Evolutionary conservation across 202 grass and related monocot species (phyloP), one percentile per base, ranked within the genome.

Genomic region (Schoenoplectus tabernaemontani): DNA sequence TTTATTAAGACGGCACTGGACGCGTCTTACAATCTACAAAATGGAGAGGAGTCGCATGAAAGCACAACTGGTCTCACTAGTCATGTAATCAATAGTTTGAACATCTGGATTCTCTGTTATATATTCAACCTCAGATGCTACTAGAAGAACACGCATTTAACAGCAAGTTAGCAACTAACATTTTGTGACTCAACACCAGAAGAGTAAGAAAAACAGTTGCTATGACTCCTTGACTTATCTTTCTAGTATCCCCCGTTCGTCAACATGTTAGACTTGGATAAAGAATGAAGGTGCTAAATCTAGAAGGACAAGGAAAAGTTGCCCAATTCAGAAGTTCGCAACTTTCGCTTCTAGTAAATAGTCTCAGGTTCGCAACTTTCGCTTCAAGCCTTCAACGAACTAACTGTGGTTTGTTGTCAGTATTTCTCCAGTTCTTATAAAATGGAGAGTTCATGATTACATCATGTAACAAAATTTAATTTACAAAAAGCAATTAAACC

Each of bases 291-390:
- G 24, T 43, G 12, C 38, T 54, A 33, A 84, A 84, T 84, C 70
- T 83, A 84, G 71, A 84, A 84, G 70, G 7, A 43, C 26, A 57
- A 64, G n/a, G 61, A 76, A 80, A 80, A 47, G 4, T 64, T 47
- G 58, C 42, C 26, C 50, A 9, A 12, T 80, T 65, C 59, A 51
- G 65, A 30, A 53, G 13, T 80, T 80, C 33, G 39, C 15, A 53
- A 36, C 16, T 60, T 22, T 50, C 44, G 23, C 23, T 65, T 65
- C 36, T 65, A 65, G 36, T 61, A 75, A 56, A 19, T 56, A 33
- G 59, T 65, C 79, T 39, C 15, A 58, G 24, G 17, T 19, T 36
- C 34, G 24, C 12, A 39, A 22, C 24, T 30, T 28, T 13, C 58
- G 42, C 68, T n/a, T n/a, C n/a, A n/a, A 50, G 23, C 5, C 43